Evolutionary conservation across 164 flowering plant species (phyloP), one percentile per base, ranked within the genome.

Genomic region (Piper betle): DNA sequence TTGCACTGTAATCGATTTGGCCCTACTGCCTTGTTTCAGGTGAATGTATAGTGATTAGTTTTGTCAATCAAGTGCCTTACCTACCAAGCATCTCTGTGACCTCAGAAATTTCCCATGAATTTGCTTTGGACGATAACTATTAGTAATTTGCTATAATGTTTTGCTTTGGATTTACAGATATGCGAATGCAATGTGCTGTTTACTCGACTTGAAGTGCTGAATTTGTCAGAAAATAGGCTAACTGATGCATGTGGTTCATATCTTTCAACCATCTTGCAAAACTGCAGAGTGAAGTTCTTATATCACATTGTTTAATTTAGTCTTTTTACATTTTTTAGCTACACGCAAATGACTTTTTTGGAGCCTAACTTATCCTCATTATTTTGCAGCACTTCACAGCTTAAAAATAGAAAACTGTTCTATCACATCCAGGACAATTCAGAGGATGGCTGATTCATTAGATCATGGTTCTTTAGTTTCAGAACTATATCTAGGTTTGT

Each of bases 201-300:
- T 74, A 61, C 78, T 64, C 93, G 97, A 59, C 59, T 94, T 71
- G 97, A 86, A 82, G 87, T 91, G 64, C 95, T 94, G 50, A 84
- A 94, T 74, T 64, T 94, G 39, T 94, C 99, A 64, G 91, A 91
- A 53, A 94, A 94, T 63, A 87, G 96, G 55, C 84, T 94, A 39
- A 90, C 99, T 39, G 99, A 94, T 83, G 84, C 89, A 42, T 94
- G 95, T 78, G 91, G 86, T 55, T 82, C 91, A 54, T 88, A 85
- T 68, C 84, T 94, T 42, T 77, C 84, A 60, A 82, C 87, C 2
- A 87, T 94, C 63, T 74, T 94, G 71, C 61, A 73, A 66, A 84
- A 78, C 37, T 90, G 97, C 79, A 83, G 75, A 76, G 99, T 93
- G 58, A 54, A 54, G 7, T 16, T 17, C 19, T 55, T 25, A 5